A percentile compares a stretch with the other conserved stretches of the same genome.
phyloP scores from a whole-genome alignment of 306 rosid genomes.

The Medicago arabica region DNA sequence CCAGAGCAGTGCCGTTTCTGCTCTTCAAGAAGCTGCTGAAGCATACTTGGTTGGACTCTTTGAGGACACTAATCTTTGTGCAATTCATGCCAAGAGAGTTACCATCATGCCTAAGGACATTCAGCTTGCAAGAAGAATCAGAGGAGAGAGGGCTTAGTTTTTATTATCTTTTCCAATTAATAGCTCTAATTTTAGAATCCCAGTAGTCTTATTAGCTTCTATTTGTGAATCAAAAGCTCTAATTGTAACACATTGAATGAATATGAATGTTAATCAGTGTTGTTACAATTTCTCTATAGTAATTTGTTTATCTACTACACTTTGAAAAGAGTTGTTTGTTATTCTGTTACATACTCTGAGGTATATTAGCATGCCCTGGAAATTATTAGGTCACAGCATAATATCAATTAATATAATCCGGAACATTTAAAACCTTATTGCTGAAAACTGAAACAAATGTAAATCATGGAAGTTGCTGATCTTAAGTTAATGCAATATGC shows the following conservation, averaged over 20 bases:
- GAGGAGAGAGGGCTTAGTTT: not conserved
- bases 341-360: too few species aligned
- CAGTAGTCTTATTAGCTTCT: not conserved
- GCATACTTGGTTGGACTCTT: not conserved
- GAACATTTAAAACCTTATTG: too few species aligned
- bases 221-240: not conserved
- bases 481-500: too few species aligned
- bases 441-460: too few species aligned
- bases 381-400: too few species aligned
- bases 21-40: not conserved
- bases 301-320: too few species aligned
- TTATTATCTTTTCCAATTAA: not conserved
- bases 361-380: too few species aligned
- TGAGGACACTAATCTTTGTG: not conserved
- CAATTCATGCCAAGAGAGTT: not conserved
- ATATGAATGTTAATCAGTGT: not conserved
- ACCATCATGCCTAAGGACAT: slow-evolving; percentile 5
- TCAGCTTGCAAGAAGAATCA: not conserved
- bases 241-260: not conserved
- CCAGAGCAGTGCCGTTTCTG: not conserved
- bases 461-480: too few species aligned
- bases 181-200: not conserved
- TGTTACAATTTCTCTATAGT: not conserved
- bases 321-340: too few species aligned
- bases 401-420: too few species aligned